Evolutionary conservation across 139 green algal species (phyloP).

Genomic region (Chlorella sp.): DNA sequence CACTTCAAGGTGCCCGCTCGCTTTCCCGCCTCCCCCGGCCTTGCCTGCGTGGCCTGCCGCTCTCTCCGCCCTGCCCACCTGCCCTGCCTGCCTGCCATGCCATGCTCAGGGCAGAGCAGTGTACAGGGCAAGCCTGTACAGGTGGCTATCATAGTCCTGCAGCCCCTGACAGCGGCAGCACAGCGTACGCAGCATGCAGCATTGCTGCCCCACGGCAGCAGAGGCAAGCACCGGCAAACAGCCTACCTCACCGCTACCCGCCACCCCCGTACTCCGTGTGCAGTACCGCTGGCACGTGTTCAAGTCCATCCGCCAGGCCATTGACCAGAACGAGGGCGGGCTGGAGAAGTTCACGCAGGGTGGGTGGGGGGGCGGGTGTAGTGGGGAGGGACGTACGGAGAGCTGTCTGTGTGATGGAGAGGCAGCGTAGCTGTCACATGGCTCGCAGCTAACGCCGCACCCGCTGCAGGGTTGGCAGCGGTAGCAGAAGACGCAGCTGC

Average conservation of each 20-base stretch:
- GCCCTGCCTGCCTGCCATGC: background rate
- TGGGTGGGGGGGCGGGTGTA: slow-evolving; percentile 58
- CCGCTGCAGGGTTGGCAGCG: too few species aligned
- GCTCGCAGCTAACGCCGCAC: too few species aligned
- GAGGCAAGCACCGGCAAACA: background rate
- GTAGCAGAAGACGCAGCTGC: background rate
- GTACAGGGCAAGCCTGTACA: too few species aligned
- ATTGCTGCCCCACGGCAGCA: background rate
- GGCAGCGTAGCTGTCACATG: background rate
- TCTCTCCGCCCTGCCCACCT: background rate
- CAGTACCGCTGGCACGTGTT: slow-evolving; percentile 92
- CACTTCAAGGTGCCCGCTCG: slow-evolving; percentile 82
- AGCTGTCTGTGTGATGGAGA: background rate
- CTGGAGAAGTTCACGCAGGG: slow-evolving; percentile 89
- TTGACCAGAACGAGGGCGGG: slow-evolving; percentile 89
- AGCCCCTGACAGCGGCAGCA: too few species aligned
- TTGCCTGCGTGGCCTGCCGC: too few species aligned
- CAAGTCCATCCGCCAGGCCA: slow-evolving; percentile 77
- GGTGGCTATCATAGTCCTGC: too few species aligned
- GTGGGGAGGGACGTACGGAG: background rate
- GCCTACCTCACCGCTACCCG: background rate
- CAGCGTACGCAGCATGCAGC: background rate
- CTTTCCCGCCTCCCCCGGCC: background rate
- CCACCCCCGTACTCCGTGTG: too few species aligned
- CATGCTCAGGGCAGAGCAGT: too few species aligned